Evolutionary conservation across 2,329 filamentous ascomycete species (phyloP).

Genomic region (Sporothrix dimorphospora): DNA sequence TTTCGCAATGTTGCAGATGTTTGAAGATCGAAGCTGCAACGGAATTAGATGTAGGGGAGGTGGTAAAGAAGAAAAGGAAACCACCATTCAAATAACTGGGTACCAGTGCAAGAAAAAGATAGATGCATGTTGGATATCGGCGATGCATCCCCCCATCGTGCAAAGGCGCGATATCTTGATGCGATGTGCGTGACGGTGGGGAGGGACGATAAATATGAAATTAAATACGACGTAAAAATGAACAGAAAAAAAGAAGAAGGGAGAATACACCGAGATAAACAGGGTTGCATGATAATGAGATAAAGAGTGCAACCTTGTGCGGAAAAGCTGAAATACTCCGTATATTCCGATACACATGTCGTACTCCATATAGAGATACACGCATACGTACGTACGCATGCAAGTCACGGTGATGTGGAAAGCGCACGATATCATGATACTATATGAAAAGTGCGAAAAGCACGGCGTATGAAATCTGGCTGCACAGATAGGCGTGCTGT

Average conservation of each 20-base stretch:
- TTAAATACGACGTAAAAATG: too few species aligned
- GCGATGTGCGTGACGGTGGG: not conserved
- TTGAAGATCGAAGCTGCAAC: not conserved
- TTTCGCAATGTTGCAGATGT: not conserved
- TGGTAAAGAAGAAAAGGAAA: not conserved
- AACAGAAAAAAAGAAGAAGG: not conserved
- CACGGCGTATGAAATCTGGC: not conserved
- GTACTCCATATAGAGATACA: not conserved
- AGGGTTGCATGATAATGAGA: too few species aligned
- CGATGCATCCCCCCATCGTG: not conserved
- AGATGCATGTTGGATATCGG: not conserved
- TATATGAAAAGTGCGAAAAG: not conserved
- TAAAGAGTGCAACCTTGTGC: not conserved
- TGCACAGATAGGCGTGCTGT: not conserved
- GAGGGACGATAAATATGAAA: not conserved
- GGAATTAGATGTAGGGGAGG: not conserved
- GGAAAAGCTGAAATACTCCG: not conserved
- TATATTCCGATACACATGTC: constrained; percentile 6
- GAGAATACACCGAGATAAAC: not conserved
- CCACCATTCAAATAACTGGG: not conserved
- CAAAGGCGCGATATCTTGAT: constrained; percentile 12
- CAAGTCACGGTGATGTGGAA: not conserved
- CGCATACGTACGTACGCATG: not conserved
- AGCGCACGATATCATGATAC: not conserved
- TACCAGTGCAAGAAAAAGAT: not conserved